These are phyloP conservation scores for Hysterium pulicare DNA, from an alignment of 2,329 filamentous ascomycete species.

Conservation along the genomic window DNA sequence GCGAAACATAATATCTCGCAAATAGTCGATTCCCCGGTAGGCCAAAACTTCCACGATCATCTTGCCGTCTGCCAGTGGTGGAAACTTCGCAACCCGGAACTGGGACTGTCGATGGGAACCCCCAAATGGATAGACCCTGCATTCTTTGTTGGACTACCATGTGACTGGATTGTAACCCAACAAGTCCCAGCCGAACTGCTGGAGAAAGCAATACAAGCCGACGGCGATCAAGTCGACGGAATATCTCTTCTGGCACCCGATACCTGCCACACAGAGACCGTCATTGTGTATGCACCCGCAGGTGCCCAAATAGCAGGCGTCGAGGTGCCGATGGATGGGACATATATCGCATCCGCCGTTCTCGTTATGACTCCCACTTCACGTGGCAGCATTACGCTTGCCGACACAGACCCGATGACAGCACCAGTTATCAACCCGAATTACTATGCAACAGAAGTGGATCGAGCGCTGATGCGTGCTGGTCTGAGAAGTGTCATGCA, in stretches of 20 bases:
- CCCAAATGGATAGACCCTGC: constrained; percentile 30
- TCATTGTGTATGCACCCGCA: constrained; percentile 35
- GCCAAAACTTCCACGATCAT: constrained; percentile 60
- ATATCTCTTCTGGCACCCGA: constrained; percentile 41
- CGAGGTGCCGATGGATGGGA: constrained; percentile 36
- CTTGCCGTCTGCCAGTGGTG: constrained; percentile 49
- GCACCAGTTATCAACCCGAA: constrained; percentile 49
- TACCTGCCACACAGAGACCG: constrained; percentile 48
- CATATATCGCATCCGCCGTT: constrained; percentile 47
- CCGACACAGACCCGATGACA: constrained; percentile 57
- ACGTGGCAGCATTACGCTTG: constrained; percentile 56
- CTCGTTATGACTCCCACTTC: constrained; percentile 59
- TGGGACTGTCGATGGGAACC: constrained; percentile 38
- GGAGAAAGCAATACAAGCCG: constrained; percentile 15
- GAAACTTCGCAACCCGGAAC: constrained; percentile 40
- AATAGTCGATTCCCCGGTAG: constrained; percentile 54
- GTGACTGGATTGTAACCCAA: constrained; percentile 32
- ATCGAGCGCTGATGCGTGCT: not conserved
- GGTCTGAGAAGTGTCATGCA: not conserved
- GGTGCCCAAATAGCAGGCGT: constrained; percentile 29
- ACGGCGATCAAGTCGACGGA: constrained; percentile 22
- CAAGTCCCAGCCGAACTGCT: constrained; percentile 31
- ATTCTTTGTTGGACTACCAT: constrained; percentile 22
- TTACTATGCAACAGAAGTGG: constrained; percentile 19
- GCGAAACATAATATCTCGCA: constrained; percentile 48